Evolutionary conservation across 129 eudicot species (phyloP).

Genomic region (Scalesia atractyloides): DNA sequence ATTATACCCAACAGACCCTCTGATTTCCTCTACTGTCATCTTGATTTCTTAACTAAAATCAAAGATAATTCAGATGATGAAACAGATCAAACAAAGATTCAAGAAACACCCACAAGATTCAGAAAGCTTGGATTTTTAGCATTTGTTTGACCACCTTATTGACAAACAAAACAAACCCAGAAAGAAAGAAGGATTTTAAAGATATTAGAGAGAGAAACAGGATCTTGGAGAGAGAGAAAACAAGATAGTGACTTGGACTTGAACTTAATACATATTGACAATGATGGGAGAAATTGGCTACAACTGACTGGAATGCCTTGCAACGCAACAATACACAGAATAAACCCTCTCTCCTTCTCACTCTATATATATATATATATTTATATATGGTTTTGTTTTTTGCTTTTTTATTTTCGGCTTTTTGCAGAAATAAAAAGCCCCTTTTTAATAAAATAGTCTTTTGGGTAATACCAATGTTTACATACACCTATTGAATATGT

Average conservation of each 20-base stretch:
- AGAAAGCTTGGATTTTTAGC: constrained; percentile 41
- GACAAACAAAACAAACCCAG: constrained; percentile 41
- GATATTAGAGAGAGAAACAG: constrained; percentile 41
- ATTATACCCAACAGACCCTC: constrained; percentile 38
- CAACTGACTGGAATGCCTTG: constrained; percentile 69
- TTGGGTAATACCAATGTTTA: constrained; percentile 35
- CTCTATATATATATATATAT: constrained; percentile 1
- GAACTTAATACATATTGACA: constrained; percentile 56
- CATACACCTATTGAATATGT: constrained; percentile 25
- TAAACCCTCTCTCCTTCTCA: constrained; percentile 25
- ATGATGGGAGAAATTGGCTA: constrained; percentile 67
- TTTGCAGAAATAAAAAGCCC: constrained; percentile 42
- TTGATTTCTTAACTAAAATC: constrained; percentile 19
- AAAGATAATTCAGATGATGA: constrained; percentile 34
- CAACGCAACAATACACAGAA: constrained; percentile 56
- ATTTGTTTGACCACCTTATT: constrained; percentile 30
- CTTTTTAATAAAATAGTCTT: constrained; percentile 49
- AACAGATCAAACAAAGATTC: constrained; percentile 35
- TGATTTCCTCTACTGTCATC: constrained; percentile 80
- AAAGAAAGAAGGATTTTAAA: constrained; percentile 29
- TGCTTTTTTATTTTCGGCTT: constrained; percentile 22
- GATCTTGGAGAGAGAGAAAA: constrained; percentile 36
- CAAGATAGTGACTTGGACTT: constrained; percentile 51
- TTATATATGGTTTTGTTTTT: constrained; percentile 29
- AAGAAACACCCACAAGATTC: constrained; percentile 34